Evolutionary conservation across 768 basidiomycete genomes (phyloP).

Genomic region (Cyathus striatus): DNA sequence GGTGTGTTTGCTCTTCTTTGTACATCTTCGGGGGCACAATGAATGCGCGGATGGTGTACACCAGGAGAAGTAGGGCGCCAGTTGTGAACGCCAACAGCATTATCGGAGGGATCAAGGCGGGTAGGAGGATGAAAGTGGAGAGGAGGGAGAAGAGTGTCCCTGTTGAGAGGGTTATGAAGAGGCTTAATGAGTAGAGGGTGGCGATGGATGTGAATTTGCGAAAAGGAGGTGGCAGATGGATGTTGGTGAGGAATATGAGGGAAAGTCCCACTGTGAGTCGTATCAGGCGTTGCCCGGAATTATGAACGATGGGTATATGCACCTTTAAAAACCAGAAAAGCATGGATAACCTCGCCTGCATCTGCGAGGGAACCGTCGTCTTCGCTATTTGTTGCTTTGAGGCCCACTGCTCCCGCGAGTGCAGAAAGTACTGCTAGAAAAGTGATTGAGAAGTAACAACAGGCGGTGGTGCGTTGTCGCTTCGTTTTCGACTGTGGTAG

Average conservation of each 20-base stretch:
- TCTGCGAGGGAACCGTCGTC: not conserved
- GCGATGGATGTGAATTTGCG: conserved; percentile 4
- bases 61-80: not conserved
- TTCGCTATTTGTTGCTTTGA: not conserved
- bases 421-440: conserved; percentile 6
- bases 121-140: conserved; percentile 10
- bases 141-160: conserved; percentile 15
- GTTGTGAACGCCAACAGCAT: conserved; percentile 16
- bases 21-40: too few species aligned
- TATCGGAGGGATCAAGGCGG: conserved; percentile 11
- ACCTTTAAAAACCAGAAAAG: not conserved
- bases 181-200: conserved; percentile 5
- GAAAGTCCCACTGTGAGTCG: not conserved
- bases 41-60: conserved; percentile 11
- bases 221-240: conserved; percentile 5
- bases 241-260: not conserved
- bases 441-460: not conserved
- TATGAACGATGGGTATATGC: too few species aligned
- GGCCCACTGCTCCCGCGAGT: conserved; percentile 13
- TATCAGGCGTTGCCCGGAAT: too few species aligned
- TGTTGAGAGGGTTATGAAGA: conserved; percentile 5
- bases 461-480: not conserved
- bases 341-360: not conserved
- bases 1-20: too few species aligned
- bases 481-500: too few species aligned